Percentiles rank a stretch among this genome's conserved stretches.
Evolutionary conservation across 2,329 filamentous ascomycete genomes (phyloP).

Genomic region (Penicillium sp.): DNA sequence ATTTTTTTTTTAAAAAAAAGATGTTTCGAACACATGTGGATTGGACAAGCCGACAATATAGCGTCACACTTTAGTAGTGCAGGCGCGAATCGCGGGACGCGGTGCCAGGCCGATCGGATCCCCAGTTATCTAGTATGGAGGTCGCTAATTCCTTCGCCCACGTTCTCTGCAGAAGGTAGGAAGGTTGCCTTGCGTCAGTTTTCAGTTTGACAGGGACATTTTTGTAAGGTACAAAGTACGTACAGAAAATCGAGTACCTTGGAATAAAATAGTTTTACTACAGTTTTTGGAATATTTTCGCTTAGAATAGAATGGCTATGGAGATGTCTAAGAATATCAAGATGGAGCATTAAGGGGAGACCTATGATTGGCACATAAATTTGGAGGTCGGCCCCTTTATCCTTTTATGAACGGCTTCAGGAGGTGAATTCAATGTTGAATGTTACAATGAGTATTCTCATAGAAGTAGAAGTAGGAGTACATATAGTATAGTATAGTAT

Average conservation of each 20-base stretch:
- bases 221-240: background rate
- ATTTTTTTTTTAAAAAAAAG: too few species aligned
- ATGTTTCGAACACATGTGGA: background rate
- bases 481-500: background rate
- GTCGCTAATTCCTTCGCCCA: background rate
- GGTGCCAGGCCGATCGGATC: background rate
- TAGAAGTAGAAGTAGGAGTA: background rate
- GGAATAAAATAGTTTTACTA: background rate
- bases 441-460: background rate
- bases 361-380: conserved; percentile 7
- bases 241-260: background rate
- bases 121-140: background rate
- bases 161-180: background rate
- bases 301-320: background rate
- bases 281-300: background rate
- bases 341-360: conserved; percentile 7
- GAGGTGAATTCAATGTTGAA: background rate
- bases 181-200: background rate
- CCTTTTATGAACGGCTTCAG: conserved; percentile 7
- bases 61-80: conserved; percentile 1
- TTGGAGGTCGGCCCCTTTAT: conserved; percentile 1
- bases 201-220: background rate
- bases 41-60: background rate
- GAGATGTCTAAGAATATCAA: conserved; percentile 10
- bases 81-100: background rate